These are phyloP conservation scores for Seminavis robusta DNA, from an alignment of 108 stramenopile genomes.

Conservation along the genomic window DNA sequence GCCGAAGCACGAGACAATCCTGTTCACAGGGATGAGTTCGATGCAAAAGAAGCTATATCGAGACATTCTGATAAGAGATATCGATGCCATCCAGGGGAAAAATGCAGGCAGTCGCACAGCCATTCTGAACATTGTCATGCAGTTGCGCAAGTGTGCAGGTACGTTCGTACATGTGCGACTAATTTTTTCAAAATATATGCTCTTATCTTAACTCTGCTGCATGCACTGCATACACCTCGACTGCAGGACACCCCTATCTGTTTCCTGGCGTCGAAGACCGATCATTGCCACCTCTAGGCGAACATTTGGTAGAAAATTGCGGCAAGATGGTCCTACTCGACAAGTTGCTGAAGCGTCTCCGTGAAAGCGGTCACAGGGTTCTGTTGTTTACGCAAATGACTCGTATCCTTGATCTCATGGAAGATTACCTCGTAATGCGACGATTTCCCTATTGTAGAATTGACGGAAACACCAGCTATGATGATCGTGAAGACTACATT, in stretches of 20 bases:
- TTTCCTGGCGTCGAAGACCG: conserved; percentile 96
- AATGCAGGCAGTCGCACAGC: conserved; percentile 74
- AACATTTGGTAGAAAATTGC: conserved; percentile 85
- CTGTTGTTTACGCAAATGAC: conserved; percentile 99
- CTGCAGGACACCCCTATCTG: conserved; percentile 99
- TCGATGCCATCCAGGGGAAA: conserved; percentile 77
- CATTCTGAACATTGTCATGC: conserved; percentile 96
- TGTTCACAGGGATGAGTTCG: conserved; percentile 89
- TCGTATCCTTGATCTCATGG: conserved; percentile 91
- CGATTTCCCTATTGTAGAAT: conserved; percentile 94
- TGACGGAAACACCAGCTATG: conserved; percentile 96
- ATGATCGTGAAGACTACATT: conserved; percentile 89
- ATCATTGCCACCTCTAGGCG: conserved; percentile 81
- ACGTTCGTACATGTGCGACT: no score
- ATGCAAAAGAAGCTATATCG: conserved; percentile 95
- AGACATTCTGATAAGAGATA: conserved; percentile 83
- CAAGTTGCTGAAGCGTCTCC: conserved; percentile 80
- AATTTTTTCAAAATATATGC: no score
- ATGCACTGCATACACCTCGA: no score
- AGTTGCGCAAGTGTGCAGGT: conserved; percentile 98
- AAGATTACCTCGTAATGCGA: conserved; percentile 87
- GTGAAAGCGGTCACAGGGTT: conserved; percentile 87
- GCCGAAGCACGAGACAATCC: conserved; percentile 90
- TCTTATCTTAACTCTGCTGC: no score
- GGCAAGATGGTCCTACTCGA: conserved; percentile 87